These are phyloP conservation scores for Pugionium dolabratum DNA, from an alignment of 345 rosid species.

Conservation along the genomic window DNA sequence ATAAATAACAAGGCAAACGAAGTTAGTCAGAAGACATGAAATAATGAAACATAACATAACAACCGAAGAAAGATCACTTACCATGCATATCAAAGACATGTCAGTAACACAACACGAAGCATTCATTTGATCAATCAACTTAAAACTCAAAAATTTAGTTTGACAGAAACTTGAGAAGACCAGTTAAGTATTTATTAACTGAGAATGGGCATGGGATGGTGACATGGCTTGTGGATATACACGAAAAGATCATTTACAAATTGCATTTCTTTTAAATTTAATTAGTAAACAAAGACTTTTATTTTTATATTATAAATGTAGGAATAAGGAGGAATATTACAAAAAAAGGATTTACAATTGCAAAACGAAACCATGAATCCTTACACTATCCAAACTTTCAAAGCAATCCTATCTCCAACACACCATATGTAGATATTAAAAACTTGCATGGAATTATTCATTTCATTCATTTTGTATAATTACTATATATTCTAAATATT, in stretches of 20 bases:
- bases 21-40: neutral
- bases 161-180: constrained; percentile 3
- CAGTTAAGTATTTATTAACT: constrained; percentile 13
- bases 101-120: constrained; percentile 4
- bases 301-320: neutral
- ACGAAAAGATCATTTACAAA: neutral
- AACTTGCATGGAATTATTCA: neutral
- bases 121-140: constrained; percentile 15
- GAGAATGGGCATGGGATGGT: constrained; percentile 1
- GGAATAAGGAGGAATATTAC: neutral
- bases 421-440: neutral
- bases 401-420: constrained; percentile 28
- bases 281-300: neutral
- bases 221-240: constrained; percentile 1
- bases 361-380: constrained; percentile 13
- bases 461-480: neutral
- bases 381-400: constrained; percentile 24
- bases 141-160: neutral
- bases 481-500: neutral
- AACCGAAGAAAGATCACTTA: neutral
- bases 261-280: constrained; percentile 10
- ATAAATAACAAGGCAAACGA: constrained; percentile 2
- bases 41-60: too few species aligned
- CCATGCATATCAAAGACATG: constrained; percentile 24
- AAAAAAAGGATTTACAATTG: constrained; percentile 1